These are phyloP conservation scores for Russula earlei DNA, from an alignment of 768 basidiomycete genomes.

Conservation along the genomic window DNA sequence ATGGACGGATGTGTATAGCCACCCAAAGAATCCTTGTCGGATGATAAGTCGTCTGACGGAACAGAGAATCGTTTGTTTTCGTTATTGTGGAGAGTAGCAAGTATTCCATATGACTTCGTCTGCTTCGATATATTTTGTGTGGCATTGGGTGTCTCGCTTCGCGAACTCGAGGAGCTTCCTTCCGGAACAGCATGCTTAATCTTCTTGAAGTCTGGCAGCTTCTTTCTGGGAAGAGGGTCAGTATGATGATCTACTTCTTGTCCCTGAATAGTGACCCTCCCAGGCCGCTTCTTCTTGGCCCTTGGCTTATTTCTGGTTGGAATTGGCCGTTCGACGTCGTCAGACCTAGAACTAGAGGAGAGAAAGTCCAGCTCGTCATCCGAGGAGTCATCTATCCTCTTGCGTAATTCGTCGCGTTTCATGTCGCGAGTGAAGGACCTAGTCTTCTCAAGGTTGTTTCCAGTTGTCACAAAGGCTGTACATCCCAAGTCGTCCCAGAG, in stretches of 20 bases:
- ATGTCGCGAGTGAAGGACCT: background rate
- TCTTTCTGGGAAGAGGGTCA: conserved; percentile 1
- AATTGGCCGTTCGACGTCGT: background rate
- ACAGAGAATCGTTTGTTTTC: background rate
- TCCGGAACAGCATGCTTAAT: background rate
- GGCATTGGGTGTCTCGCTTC: background rate
- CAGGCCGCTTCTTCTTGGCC: background rate
- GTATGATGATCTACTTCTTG: background rate
- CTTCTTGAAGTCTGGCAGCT: conserved; percentile 17
- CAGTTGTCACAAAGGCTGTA: background rate
- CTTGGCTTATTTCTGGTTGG: background rate
- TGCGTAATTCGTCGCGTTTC: background rate
- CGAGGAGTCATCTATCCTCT: background rate
- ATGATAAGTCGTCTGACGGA: conserved; percentile 2
- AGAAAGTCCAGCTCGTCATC: conserved; percentile 15
- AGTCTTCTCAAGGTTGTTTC: background rate
- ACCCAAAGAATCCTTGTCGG: background rate
- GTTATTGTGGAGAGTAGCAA: conserved; percentile 1
- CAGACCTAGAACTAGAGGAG: conserved; percentile 11
- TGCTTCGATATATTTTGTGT: background rate
- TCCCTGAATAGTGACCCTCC: background rate
- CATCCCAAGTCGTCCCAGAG: conserved; percentile 15
- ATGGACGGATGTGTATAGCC: background rate
- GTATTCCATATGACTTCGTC: background rate
- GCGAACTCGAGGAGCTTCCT: conserved; percentile 4